Evolutionary conservation across 2,329 filamentous ascomycete species (phyloP).

Genomic region (Aureobasidium namibiae): DNA sequence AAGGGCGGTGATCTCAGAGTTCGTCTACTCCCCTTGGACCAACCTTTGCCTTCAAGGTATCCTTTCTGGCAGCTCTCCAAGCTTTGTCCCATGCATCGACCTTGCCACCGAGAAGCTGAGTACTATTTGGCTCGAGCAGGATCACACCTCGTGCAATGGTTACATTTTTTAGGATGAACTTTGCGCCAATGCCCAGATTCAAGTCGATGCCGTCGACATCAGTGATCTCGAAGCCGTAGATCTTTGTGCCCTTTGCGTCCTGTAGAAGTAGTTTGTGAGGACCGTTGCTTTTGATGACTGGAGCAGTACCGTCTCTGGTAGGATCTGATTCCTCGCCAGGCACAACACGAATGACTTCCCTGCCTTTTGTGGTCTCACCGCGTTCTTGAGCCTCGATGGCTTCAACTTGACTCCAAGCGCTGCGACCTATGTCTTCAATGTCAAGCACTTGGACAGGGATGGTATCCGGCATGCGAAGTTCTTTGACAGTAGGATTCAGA

Average conservation of each 20-base stretch:
- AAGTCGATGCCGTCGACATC: conserved; percentile 58
- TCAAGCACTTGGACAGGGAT: conserved; percentile 77
- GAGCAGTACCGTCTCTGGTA: conserved; percentile 23
- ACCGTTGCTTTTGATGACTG: conserved; percentile 33
- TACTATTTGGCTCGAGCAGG: conserved; percentile 63
- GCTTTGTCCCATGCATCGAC: conserved; percentile 70
- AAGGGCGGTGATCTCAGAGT: conserved; percentile 10
- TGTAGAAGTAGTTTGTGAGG: conserved; percentile 78
- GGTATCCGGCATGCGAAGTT: conserved; percentile 50
- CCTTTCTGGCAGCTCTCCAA: conserved; percentile 67
- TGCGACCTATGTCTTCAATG: conserved; percentile 71
- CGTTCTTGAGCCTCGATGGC: conserved; percentile 64
- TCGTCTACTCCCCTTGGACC: conserved; percentile 18
- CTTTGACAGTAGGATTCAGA: conserved; percentile 45
- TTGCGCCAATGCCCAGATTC: conserved; percentile 65
- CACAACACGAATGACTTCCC: conserved; percentile 72
- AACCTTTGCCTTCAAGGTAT: conserved; percentile 50
- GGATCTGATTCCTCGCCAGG: conserved; percentile 37
- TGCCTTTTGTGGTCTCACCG: conserved; percentile 65
- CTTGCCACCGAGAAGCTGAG: conserved; percentile 76
- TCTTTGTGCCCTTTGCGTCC: conserved; percentile 61
- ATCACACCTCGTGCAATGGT: conserved; percentile 67
- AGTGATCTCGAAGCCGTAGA: conserved; percentile 65
- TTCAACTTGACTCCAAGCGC: conserved; percentile 82
- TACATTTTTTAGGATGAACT: conserved; percentile 61